Percentiles rank a stretch among this genome's conserved stretches.
Conservation (phyloP, 1,139 yeast species). For the Meyerozyma athensensis region DNA sequence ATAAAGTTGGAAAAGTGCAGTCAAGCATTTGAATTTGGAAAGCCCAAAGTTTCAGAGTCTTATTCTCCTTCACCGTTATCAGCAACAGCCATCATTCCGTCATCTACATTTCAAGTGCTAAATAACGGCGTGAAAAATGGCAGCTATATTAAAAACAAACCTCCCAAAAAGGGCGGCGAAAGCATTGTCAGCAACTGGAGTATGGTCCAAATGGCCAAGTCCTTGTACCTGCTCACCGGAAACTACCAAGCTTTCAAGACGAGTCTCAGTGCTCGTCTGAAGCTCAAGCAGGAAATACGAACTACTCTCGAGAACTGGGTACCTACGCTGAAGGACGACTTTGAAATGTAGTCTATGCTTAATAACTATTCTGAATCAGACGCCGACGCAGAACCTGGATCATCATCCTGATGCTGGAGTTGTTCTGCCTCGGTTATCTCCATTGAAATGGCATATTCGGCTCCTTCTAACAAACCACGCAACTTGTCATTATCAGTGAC, state of each 20-base stretch:
- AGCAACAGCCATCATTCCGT: slow-evolving; percentile 26
- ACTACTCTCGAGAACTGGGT: slow-evolving; percentile 28
- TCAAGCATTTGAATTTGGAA: background rate
- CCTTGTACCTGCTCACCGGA: slow-evolving; percentile 7
- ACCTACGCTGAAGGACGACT: slow-evolving; percentile 29
- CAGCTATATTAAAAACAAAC: slow-evolving; percentile 37
- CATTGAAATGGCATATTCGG: slow-evolving; percentile 64
- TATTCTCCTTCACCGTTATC: slow-evolving; percentile 32
- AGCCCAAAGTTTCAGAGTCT: too few species aligned
- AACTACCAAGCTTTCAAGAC: slow-evolving; percentile 27
- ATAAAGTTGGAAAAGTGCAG: slow-evolving; percentile 3
- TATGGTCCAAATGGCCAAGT: slow-evolving; percentile 18
- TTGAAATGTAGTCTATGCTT: slow-evolving; percentile 11
- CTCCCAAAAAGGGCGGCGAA: slow-evolving; percentile 44
- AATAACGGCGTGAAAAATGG: slow-evolving; percentile 56
- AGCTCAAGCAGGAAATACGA: slow-evolving; percentile 20
- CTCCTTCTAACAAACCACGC: slow-evolving; percentile 65
- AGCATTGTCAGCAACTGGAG: slow-evolving; percentile 33
- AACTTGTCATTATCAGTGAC: slow-evolving; percentile 52
- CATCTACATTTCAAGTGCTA: slow-evolving; percentile 33
- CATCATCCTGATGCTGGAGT: slow-evolving; percentile 18
- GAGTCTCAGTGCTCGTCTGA: slow-evolving; percentile 18
- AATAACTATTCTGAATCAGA: slow-evolving; percentile 28
- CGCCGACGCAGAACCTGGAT: slow-evolving; percentile 22
- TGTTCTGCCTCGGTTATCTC: slow-evolving; percentile 30